Evolutionary conservation across 257 asterid genomes (phyloP), one percentile per base, ranked within the genome.

Genomic region (Mentha longifolia): DNA sequence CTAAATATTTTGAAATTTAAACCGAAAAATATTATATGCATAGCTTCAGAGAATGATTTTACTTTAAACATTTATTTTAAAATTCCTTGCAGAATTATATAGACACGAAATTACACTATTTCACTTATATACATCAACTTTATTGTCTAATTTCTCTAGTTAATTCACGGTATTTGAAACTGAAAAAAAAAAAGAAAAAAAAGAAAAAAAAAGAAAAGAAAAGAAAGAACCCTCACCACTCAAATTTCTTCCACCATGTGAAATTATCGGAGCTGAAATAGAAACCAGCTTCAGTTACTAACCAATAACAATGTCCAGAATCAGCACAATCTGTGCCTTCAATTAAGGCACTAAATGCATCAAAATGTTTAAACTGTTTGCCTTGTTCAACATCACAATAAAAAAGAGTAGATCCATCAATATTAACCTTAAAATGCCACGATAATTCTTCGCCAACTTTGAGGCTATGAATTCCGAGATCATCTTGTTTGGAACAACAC

Each of bases 391-490:
- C 33, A 14, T 63, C 31, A 12, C 68, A 42, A 42, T 13, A 20
- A 31, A 63, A 63, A 13, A 63, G 39, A 19, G 69, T 63, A 5
- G 56, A 41, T 45, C 69, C 69, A 25, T 63, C 69, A 20, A 63
- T 17, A 14, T 28, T 63, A 20, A 63, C 69, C 69, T 63, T 42
- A 39, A 62, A 62, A 35, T 17, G 50, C 67, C 67, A 61, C 1
- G 33, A 61, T 6, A 9, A 16, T 61, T 61, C 51, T 61, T 39
- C 17, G 6, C 51, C 35, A 41, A 17, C 50, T 39, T 39, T 37
- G 30, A 62, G 50, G 30, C 8, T 15, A 41, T 62, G 30, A 9
- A 39, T 5, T 37, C 68, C 68, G 8, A 62, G 50, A 10, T 62
- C 68, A 51, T 51, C 61, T 55, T 55, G 61, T 55, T 55, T 55